These are phyloP conservation scores for Arxiozyma bovina DNA, from an alignment of 1,139 yeast genomes.

Conservation along the genomic window DNA sequence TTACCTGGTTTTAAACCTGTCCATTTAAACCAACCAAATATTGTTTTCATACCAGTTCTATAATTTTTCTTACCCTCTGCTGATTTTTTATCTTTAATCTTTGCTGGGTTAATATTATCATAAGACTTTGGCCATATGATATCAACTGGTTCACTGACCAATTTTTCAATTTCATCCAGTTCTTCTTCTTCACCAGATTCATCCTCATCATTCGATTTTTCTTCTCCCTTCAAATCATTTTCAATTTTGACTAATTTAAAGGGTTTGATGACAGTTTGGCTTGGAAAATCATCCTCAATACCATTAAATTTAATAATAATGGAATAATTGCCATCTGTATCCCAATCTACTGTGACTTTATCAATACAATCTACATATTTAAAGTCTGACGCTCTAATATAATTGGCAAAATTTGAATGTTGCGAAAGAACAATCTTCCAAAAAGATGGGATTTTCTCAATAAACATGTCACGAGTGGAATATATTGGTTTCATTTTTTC, in stretches of 20 bases:
- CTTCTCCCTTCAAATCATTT: conserved; percentile 6
- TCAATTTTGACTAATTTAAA: conserved; percentile 37
- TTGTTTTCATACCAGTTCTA: conserved; percentile 62
- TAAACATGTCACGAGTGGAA: conserved; percentile 39
- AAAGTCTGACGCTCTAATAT: conserved; percentile 56
- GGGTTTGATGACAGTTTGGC: conserved; percentile 46
- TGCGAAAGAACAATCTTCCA: conserved; percentile 74
- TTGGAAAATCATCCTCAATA: conserved; percentile 36
- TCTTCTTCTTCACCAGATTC: conserved; percentile 37
- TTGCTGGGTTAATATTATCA: conserved; percentile 43
- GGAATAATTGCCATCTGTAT: conserved; percentile 37
- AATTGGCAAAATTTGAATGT: conserved; percentile 69
- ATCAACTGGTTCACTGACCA: conserved; percentile 43
- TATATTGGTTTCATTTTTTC: conserved; percentile 45
- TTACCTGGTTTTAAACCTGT: conserved; percentile 66
- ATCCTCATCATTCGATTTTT: conserved; percentile 10
- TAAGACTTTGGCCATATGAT: conserved; percentile 55
- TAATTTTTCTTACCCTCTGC: conserved; percentile 51
- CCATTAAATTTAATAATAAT: conserved; percentile 45
- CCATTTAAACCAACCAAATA: conserved; percentile 70
- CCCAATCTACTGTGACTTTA: conserved; percentile 47
- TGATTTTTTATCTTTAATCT: conserved; percentile 38
- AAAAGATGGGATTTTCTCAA: conserved; percentile 49
- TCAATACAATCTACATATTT: conserved; percentile 53
- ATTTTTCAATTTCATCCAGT: conserved; percentile 40